Conservation (phyloP, 441 rosid species). For the Aleurites moluccanus region DNA sequence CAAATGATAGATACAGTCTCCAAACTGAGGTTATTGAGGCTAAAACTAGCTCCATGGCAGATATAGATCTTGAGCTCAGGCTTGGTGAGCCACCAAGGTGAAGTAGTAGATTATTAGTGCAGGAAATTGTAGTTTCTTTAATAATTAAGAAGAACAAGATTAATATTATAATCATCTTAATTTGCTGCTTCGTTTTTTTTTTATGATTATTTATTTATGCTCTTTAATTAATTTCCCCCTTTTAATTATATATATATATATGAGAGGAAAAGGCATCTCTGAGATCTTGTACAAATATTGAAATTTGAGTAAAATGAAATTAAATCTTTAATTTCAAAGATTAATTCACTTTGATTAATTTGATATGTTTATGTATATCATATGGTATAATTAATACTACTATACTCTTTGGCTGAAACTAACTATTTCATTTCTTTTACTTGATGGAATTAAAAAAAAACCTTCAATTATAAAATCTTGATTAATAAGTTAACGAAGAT, state of each 20-base stretch:
- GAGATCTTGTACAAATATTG: conserved; percentile 11
- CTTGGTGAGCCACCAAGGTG: conserved; percentile 58
- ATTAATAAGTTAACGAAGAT: background rate
- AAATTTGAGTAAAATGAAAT: conserved; percentile 18
- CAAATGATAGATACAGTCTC: conserved; percentile 22
- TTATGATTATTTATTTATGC: background rate
- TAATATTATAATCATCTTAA: conserved; percentile 7
- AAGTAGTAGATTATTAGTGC: conserved; percentile 28
- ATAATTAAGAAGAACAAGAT: background rate
- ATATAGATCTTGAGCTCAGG: conserved; percentile 93
- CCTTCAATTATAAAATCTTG: background rate
- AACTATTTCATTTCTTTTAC: too few species aligned
- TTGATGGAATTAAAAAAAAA: too few species aligned
- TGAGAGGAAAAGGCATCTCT: conserved; percentile 16
- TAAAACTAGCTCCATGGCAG: conserved; percentile 43
- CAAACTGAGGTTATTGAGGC: conserved; percentile 36
- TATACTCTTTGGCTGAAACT: too few species aligned
- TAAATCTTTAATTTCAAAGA: background rate
- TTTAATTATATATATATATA: background rate
- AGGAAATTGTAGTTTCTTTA: background rate
- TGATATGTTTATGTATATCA: too few species aligned
- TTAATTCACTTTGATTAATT: background rate
- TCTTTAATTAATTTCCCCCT: background rate
- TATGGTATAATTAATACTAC: too few species aligned
- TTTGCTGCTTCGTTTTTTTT: background rate